Evolutionary conservation across 2,329 filamentous ascomycete species (phyloP), one percentile per base, ranked within the genome.

Genomic region (Mycosphaerelloides madeirae): DNA sequence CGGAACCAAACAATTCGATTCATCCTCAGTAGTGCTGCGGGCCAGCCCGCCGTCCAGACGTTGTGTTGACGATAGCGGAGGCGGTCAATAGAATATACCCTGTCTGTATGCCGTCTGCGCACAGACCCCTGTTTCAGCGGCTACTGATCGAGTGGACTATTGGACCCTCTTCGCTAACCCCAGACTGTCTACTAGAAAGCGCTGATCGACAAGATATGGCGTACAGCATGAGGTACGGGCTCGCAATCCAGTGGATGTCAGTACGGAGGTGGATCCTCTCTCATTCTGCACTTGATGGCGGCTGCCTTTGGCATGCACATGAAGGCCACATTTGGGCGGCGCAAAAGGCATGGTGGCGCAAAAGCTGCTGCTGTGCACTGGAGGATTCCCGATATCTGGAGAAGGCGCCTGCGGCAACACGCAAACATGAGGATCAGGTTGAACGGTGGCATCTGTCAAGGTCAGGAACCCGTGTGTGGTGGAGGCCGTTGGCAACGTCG

Each of bases 51-150:
- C 31, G 33, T 33, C 31, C 29, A 45, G 37, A 43, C 40, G 41
- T 47, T 46, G 43, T 52, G 44, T 38, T 44, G 45, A 52, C 42
- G 42, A 41, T 22, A 18, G 22, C 6, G 9, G 22, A 51, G 52
- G 55, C 55, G 55, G 55, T 59, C 52, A 55, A 54, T 49, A 42
- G 51, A 52, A 52, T 42, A 49, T 49, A 54, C 47, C 53, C 41
- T 52, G 44, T 37, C 29, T 40, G 14, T 38, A 29, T 40, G 16
- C 42, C 12, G 38, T 43, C 22, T 37, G 45, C 38, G 57, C 58
- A 60, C 58, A 55, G 57, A 53, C n/a, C n/a, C n/a, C 57, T 55
- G 53, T 58, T 57, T 57, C 50, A 53, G 40, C 38, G n/a, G n/a
- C n/a, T 40, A 56, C 48, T 49, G 56, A 56, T 55, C 54, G 54